Evolutionary conservation across 139 green algal species (phyloP).

Genomic region (Chlamydomonas sp.): DNA sequence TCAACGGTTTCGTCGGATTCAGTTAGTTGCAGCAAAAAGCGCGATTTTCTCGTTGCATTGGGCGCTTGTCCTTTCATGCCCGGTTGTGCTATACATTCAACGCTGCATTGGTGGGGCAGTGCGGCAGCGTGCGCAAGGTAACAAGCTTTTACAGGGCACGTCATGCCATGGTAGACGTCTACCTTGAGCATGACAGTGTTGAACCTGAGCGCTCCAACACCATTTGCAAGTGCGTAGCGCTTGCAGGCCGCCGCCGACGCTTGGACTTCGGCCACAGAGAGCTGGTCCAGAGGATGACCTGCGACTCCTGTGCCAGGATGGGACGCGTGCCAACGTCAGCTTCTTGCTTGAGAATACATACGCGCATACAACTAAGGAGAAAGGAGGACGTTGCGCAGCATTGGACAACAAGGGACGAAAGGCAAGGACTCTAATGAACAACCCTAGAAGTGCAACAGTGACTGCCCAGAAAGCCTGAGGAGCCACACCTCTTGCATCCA

Average conservation of each 20-base stretch:
- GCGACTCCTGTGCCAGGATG: not conserved
- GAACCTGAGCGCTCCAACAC: conserved; percentile 42
- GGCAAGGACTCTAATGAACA: too few relatives aligned
- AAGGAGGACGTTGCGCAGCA: not conserved
- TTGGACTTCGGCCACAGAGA: conserved; percentile 40
- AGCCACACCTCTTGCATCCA: too few relatives aligned
- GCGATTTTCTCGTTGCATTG: not conserved
- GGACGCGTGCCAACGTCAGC: too few relatives aligned
- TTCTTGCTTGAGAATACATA: not conserved
- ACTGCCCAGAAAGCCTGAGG: too few relatives aligned
- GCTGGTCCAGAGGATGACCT: conserved; percentile 51
- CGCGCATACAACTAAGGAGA: not conserved
- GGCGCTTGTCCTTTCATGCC: too few relatives aligned
- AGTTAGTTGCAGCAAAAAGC: not conserved
- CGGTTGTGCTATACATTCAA: not conserved
- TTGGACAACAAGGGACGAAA: too few relatives aligned
- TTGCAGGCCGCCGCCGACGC: conserved; percentile 29
- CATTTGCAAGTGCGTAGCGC: conserved; percentile 9
- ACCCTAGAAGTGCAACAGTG: too few relatives aligned
- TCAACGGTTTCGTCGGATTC: too few relatives aligned
- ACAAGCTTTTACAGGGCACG: too few relatives aligned
- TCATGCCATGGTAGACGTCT: too few relatives aligned
- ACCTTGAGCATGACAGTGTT: conserved; percentile 43
- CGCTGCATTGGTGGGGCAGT: not conserved
- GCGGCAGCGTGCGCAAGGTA: not conserved